Conservation (phyloP, 2,329 filamentous ascomycete genomes). For the Talaromyces sp. region DNA sequence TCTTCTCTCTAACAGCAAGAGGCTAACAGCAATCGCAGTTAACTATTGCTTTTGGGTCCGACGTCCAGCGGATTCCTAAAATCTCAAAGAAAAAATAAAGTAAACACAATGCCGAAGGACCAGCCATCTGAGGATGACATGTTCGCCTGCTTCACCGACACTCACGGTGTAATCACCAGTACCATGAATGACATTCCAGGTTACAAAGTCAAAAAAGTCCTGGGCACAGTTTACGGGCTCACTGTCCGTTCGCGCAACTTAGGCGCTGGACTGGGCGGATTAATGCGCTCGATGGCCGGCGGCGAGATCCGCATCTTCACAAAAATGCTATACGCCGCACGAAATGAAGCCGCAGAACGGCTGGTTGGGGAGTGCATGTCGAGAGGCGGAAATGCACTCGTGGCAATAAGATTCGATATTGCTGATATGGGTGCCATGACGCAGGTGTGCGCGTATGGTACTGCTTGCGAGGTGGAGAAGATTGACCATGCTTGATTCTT, state of each 20-base stretch:
- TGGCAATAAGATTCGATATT: slow-evolving; percentile 54
- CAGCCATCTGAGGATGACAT: slow-evolving; percentile 11
- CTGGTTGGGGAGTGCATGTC: slow-evolving; percentile 52
- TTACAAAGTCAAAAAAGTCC: slow-evolving; percentile 52
- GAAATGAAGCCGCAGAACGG: slow-evolving; percentile 54
- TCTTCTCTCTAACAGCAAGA: background rate
- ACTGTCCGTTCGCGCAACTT: slow-evolving; percentile 55
- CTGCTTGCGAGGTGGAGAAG: slow-evolving; percentile 53
- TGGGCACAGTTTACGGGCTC: slow-evolving; percentile 55
- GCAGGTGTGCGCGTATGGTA: slow-evolving; percentile 57
- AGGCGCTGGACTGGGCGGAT: slow-evolving; percentile 51
- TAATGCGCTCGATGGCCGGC: slow-evolving; percentile 51
- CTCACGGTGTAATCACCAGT: slow-evolving; percentile 55
- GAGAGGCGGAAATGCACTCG: slow-evolving; percentile 55
- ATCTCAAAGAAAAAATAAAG: background rate
- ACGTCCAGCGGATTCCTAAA: background rate
- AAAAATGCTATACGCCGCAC: slow-evolving; percentile 52
- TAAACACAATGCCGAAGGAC: background rate
- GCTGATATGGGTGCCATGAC: slow-evolving; percentile 51
- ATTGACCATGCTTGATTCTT: slow-evolving; percentile 31
- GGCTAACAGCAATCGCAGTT: background rate
- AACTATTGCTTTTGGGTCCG: background rate
- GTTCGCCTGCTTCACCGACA: slow-evolving; percentile 52
- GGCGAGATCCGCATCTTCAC: slow-evolving; percentile 58
- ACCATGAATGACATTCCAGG: slow-evolving; percentile 61